phyloP scores from a whole-genome alignment of 2,329 filamentous ascomycete species.

The Neonectria faginata region DNA sequence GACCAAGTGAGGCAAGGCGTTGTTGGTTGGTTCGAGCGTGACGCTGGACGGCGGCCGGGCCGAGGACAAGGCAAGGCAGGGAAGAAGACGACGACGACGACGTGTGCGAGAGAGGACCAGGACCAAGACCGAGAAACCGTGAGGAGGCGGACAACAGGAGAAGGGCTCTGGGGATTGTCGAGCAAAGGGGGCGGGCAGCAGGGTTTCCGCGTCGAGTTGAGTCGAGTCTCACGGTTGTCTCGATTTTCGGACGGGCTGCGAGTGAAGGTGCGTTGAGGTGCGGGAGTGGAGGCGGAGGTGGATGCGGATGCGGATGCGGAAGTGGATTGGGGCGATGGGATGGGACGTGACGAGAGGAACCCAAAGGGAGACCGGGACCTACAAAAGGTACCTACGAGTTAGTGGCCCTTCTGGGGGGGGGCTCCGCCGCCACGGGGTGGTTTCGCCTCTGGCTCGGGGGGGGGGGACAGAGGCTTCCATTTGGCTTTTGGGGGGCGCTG shows the following conservation, averaged over 20 bases:
- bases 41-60: constrained; percentile 25
- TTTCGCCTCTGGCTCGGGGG: background rate
- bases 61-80: constrained; percentile 18
- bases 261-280: constrained; percentile 10
- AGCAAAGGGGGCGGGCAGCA: background rate
- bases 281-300: constrained; percentile 28
- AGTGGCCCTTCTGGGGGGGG: constrained; percentile 17
- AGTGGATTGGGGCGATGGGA: constrained; percentile 18
- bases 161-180: background rate
- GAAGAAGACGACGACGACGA: background rate
- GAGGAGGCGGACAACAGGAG: background rate
- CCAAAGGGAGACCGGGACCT: background rate
- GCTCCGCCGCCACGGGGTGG: constrained; percentile 1
- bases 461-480: no score
- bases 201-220: constrained; percentile 13
- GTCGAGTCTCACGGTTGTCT: constrained; percentile 10
- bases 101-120: background rate
- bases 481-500: background rate
- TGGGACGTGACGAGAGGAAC: constrained; percentile 15
- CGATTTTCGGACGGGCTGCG: constrained; percentile 18
- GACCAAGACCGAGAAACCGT: background rate
- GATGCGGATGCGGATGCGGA: constrained; percentile 25
- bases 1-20: constrained; percentile 21
- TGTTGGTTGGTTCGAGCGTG: constrained; percentile 23
- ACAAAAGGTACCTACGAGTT: background rate